phyloP scores from a whole-genome alignment of 768 basidiomycete species.

The Cubamyces sp. region DNA sequence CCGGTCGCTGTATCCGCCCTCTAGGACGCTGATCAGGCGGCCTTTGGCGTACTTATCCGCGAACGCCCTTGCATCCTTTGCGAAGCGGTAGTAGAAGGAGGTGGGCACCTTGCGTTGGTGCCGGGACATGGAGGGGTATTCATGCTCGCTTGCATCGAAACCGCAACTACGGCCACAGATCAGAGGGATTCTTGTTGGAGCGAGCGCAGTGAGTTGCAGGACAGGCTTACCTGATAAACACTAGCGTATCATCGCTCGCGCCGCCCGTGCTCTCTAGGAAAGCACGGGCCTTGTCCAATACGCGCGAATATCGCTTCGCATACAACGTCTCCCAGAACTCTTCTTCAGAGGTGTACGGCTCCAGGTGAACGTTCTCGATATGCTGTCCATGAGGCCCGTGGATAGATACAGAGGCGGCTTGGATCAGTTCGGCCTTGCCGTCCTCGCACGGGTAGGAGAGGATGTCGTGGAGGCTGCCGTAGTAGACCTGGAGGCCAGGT shows the following conservation, averaged over 20 bases:
- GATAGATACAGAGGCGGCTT: constrained; percentile 85
- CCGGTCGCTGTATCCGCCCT: constrained; percentile 94
- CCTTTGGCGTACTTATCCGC: constrained; percentile 69
- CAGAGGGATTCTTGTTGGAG: no score
- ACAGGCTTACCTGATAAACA: constrained; percentile 90
- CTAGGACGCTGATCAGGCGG: constrained; percentile 83
- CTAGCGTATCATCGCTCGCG: constrained; percentile 67
- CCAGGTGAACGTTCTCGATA: constrained; percentile 85
- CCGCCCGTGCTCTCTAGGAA: constrained; percentile 74
- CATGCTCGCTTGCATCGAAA: constrained; percentile 94
- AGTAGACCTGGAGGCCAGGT: constrained; percentile 69
- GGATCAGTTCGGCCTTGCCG: constrained; percentile 74
- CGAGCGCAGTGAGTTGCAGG: no score
- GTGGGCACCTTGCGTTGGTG: constrained; percentile 89
- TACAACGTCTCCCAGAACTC: constrained; percentile 83
- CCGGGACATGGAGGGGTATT: constrained; percentile 87
- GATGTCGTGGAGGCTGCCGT: constrained; percentile 94
- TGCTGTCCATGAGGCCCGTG: constrained; percentile 84
- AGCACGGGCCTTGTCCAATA: constrained; percentile 68
- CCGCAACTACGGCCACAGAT: constrained; percentile 86
- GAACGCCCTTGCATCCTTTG: constrained; percentile 67
- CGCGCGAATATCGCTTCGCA: constrained; percentile 56
- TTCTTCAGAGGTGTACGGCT: constrained; percentile 67
- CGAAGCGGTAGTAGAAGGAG: constrained; percentile 84
- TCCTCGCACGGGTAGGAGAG: constrained; percentile 95